Evolutionary conservation across 1,139 yeast genomes (phyloP).

Genomic region (Diutina siamensis): DNA sequence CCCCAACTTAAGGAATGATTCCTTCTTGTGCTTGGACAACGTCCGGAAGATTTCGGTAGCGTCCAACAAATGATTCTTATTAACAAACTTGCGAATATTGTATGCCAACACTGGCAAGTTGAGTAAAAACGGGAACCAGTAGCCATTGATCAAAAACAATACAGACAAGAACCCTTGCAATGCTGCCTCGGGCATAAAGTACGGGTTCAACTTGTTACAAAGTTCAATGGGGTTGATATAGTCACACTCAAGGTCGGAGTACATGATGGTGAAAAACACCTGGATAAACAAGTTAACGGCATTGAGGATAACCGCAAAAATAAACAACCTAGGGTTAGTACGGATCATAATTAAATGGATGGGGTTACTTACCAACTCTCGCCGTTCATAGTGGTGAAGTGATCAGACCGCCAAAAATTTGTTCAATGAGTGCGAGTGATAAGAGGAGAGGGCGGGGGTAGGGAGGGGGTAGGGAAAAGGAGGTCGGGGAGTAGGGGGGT

Average conservation of each 20-base stretch:
- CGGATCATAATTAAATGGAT: conserved; percentile 3
- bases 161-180: conserved; percentile 66
- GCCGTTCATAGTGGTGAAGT: conserved; percentile 13
- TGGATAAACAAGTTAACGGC: conserved; percentile 64
- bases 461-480: background rate
- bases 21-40: conserved; percentile 84
- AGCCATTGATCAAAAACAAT: conserved; percentile 75
- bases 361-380: conserved; percentile 17
- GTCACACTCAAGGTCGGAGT: conserved; percentile 74
- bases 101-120: conserved; percentile 80
- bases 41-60: conserved; percentile 98
- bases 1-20: conserved; percentile 80
- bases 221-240: conserved; percentile 95
- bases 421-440: background rate
- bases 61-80: conserved; percentile 79
- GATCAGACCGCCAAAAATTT: background rate
- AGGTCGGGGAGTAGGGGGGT: background rate
- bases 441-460: background rate
- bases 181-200: conserved; percentile 85
- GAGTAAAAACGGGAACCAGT: conserved; percentile 83
- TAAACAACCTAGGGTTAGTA: conserved; percentile 41
- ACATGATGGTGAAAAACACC: conserved; percentile 13
- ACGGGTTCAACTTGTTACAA: conserved; percentile 83
- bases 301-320: conserved; percentile 75
- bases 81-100: conserved; percentile 62